phyloP scores from a whole-genome alignment of 1,284 basidiomycete species.

The Prillingera fragicola region DNA sequence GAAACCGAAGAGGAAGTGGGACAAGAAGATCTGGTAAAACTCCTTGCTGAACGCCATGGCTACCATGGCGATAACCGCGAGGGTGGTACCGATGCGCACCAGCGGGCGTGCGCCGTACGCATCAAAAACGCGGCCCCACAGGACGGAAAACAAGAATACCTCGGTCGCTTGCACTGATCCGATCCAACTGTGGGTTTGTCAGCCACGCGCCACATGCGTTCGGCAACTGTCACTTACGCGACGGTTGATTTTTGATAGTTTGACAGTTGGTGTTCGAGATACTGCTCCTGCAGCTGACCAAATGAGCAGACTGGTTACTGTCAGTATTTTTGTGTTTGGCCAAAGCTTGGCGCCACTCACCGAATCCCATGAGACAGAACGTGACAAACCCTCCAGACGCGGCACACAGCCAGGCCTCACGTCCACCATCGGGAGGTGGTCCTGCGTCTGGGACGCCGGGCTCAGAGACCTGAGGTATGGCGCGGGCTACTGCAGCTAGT shows the following conservation, averaged over 20 bases:
- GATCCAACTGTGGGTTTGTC: conserved; percentile 30
- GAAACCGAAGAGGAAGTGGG: conserved; percentile 38
- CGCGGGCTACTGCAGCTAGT: no score
- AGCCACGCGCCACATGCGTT: no score
- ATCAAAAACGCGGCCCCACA: conserved; percentile 38
- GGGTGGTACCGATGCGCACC: conserved; percentile 28
- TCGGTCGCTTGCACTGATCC: conserved; percentile 31
- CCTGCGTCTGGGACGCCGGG: conserved; percentile 24
- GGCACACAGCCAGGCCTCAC: conserved; percentile 41
- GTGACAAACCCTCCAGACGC: conserved; percentile 34
- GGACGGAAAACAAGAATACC: conserved; percentile 32
- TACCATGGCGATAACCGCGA: conserved; percentile 32
- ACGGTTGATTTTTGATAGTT: conserved; percentile 33
- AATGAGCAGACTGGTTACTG: conserved; percentile 41
- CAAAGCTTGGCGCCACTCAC: conserved; percentile 29
- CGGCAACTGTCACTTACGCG: conserved; percentile 21
- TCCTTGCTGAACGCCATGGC: conserved; percentile 39
- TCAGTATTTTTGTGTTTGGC: no score
- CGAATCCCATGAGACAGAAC: conserved; percentile 43
- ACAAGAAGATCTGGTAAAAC: conserved; percentile 43
- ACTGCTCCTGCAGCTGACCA: conserved; percentile 39
- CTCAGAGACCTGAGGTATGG: no score
- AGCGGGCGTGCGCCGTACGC: conserved; percentile 35
- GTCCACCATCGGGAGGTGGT: conserved; percentile 43
- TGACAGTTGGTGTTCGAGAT: conserved; percentile 33